phyloP scores from a whole-genome alignment of 2,329 filamentous ascomycete species.

The Chalaropsis ovoidea region DNA sequence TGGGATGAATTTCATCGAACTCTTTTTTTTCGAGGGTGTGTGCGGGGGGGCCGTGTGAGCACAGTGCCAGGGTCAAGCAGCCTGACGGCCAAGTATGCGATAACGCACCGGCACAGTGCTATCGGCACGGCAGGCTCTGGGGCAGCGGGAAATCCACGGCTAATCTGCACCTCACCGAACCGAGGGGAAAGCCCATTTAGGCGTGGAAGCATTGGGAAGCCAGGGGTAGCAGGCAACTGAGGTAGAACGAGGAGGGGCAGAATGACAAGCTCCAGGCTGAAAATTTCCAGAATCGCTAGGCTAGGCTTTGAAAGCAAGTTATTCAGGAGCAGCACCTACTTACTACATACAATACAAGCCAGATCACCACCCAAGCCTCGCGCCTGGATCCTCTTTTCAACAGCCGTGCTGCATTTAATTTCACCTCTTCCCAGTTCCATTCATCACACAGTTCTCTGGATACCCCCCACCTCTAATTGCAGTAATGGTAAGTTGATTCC shows the following conservation, averaged over 20 bases:
- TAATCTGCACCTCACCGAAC: slow-evolving; percentile 18
- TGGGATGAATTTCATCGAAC: slow-evolving; percentile 23
- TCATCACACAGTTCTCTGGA: slow-evolving; percentile 12
- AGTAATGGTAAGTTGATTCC: slow-evolving; percentile 23
- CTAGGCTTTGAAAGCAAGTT: slow-evolving; percentile 13
- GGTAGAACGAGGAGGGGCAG: slow-evolving; percentile 18
- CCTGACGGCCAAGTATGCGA: not conserved
- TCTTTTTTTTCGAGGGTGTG: slow-evolving; percentile 24
- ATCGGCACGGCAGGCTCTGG: not conserved
- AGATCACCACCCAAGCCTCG: slow-evolving; percentile 22
- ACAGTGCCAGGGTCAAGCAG: slow-evolving; percentile 7
- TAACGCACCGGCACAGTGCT: slow-evolving; percentile 16
- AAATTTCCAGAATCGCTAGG: slow-evolving; percentile 24
- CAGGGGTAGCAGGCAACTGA: slow-evolving; percentile 16
- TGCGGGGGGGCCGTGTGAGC: slow-evolving; percentile 21
- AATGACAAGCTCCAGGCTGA: slow-evolving; percentile 20
- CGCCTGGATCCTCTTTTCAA: slow-evolving; percentile 21
- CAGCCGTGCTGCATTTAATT: slow-evolving; percentile 15
- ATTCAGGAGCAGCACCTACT: slow-evolving; percentile 20
- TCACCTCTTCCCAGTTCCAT: not conserved
- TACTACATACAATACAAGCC: slow-evolving; percentile 21
- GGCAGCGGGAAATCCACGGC: slow-evolving; percentile 19
- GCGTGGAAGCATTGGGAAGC: slow-evolving; percentile 16
- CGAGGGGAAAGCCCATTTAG: slow-evolving; percentile 5
- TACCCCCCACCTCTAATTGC: slow-evolving; percentile 18